These are phyloP conservation scores for Saturnispora halmiae DNA, from an alignment of 805 yeast species.

Conservation along the genomic window DNA sequence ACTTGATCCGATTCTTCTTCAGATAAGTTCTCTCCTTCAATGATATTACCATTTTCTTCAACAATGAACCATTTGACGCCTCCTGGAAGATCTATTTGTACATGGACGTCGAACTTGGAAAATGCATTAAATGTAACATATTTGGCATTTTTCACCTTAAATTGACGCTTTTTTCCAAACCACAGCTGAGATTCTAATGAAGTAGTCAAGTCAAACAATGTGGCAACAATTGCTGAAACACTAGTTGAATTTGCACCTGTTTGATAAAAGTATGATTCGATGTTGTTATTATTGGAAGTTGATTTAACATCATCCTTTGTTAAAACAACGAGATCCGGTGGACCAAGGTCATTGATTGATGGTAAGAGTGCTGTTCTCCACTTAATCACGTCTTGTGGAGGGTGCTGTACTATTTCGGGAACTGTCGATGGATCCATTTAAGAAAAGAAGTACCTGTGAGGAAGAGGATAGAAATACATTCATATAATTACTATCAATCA, in stretches of 20 bases:
- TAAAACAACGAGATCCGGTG: conserved; percentile 54
- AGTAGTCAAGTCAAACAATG: conserved; percentile 57
- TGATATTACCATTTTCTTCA: conserved; percentile 42
- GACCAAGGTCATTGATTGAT: conserved; percentile 59
- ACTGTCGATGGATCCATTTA: not conserved
- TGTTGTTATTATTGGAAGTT: conserved; percentile 22
- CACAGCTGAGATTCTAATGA: conserved; percentile 61
- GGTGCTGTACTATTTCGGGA: conserved; percentile 42
- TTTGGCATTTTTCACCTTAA: conserved; percentile 63
- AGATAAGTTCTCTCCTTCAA: conserved; percentile 22
- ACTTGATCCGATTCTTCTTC: conserved; percentile 35
- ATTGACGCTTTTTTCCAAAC: conserved; percentile 68
- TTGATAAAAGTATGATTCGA: conserved; percentile 67
- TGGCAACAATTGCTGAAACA: conserved; percentile 71
- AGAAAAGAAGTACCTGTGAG: not conserved
- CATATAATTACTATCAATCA: too few relatives aligned
- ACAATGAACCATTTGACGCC: conserved; percentile 48
- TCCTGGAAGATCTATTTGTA: conserved; percentile 70
- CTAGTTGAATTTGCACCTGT: conserved; percentile 71
- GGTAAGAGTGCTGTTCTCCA: conserved; percentile 56
- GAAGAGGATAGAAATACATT: not conserved
- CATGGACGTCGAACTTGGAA: conserved; percentile 58
- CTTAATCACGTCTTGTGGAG: conserved; percentile 43
- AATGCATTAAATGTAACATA: conserved; percentile 57
- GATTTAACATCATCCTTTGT: conserved; percentile 28